Conservation (phyloP, 306 rosid genomes). For the Pyrus bretschneideri region DNA sequence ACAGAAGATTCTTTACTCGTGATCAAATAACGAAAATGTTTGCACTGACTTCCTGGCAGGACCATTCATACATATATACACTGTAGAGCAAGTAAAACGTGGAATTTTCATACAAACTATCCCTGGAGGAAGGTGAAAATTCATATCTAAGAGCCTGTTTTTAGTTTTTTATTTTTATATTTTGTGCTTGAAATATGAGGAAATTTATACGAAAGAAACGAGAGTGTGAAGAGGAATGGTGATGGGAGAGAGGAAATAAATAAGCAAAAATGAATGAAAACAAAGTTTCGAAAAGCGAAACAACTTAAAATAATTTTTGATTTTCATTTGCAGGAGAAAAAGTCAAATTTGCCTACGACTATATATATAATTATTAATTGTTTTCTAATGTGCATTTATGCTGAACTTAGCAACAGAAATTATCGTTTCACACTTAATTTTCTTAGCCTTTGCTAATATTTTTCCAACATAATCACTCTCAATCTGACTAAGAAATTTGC, state of each 20-base stretch:
- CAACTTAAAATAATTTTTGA: too few species aligned
- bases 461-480: conserved; percentile 1
- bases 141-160: too few species aligned
- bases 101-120: background rate
- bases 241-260: background rate
- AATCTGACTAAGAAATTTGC: background rate
- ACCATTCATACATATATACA: background rate
- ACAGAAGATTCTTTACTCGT: too few species aligned
- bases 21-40: background rate
- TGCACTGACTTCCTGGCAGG: background rate
- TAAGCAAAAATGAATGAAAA: too few species aligned
- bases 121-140: too few species aligned
- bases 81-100: background rate
- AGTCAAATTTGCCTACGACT: background rate
- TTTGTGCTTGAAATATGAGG: background rate
- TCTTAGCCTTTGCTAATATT: background rate
- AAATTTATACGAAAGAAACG: background rate
- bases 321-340: too few species aligned
- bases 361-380: background rate
- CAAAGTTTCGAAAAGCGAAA: too few species aligned
- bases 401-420: background rate
- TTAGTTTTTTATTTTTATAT: background rate
- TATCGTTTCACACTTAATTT: background rate
- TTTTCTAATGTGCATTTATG: conserved; percentile 6
- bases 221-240: background rate